Evolutionary conservation across 306 rosid species (phyloP).

Genomic region (Rosa multiflora): DNA sequence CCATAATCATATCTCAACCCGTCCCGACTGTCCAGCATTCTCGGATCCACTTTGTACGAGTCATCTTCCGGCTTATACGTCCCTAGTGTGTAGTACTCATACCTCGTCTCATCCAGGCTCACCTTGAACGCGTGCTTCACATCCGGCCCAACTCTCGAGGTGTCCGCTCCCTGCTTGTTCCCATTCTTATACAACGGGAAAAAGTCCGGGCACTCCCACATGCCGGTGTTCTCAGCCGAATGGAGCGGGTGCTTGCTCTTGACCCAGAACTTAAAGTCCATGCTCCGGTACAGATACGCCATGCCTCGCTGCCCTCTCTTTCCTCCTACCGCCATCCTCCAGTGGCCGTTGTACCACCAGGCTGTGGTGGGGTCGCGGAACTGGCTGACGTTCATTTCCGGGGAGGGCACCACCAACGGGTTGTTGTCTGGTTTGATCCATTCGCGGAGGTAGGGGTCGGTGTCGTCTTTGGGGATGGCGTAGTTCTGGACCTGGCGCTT

Average conservation of each 20-base stretch:
- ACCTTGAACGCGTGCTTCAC: conserved; percentile 63
- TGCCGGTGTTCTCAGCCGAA: conserved; percentile 7
- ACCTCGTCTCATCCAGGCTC: conserved; percentile 73
- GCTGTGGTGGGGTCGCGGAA: conserved; percentile 34
- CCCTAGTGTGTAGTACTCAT: conserved; percentile 72
- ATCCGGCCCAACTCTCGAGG: conserved; percentile 29
- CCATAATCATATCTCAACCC: conserved; percentile 83
- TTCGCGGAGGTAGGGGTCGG: conserved; percentile 23
- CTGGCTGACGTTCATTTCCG: conserved; percentile 12
- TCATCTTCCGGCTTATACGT: conserved; percentile 36
- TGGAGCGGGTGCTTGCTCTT: conserved; percentile 10
- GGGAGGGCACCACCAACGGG: conserved; percentile 2
- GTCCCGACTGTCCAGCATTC: conserved; percentile 60
- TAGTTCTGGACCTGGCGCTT: conserved; percentile 26
- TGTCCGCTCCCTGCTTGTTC: conserved; percentile 46
- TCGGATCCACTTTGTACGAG: conserved; percentile 4
- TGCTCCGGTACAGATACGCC: conserved; percentile 23
- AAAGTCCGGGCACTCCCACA: conserved; percentile 36
- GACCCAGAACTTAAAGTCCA: conserved; percentile 22
- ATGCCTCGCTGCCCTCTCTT: conserved; percentile 5
- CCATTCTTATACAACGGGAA: conserved; percentile 6
- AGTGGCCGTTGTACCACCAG: conserved; percentile 15
- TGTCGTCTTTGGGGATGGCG: conserved; percentile 11
- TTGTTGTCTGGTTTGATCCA: conserved; percentile 28
- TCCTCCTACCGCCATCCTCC: conserved; percentile 19